Percentiles rank a stretch among this genome's conserved stretches.
Evolutionary conservation across 345 rosid species (phyloP).

Genomic region (Passiflora organensis): DNA sequence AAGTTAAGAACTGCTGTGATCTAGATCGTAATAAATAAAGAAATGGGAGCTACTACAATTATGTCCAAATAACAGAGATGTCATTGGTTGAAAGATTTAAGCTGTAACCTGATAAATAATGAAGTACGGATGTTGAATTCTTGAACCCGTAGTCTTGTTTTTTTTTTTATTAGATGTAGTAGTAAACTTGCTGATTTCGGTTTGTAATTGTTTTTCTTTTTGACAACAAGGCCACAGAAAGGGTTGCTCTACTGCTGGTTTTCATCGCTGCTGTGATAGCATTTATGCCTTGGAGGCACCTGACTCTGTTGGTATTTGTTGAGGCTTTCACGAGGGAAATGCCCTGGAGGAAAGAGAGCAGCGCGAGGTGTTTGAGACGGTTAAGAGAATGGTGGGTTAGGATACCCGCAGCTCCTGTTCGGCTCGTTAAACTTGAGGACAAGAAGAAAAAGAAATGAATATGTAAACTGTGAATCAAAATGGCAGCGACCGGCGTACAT

Average conservation of each 20-base stretch:
- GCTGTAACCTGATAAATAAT: no score
- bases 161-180: neutral
- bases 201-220: conserved; percentile 6
- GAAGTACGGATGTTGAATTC: no score
- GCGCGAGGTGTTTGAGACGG: conserved; percentile 52
- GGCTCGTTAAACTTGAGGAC: conserved; percentile 49
- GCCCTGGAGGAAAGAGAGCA: conserved; percentile 72
- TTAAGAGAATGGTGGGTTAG: conserved; percentile 93
- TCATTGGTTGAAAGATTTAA: no score
- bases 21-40: no score
- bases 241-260: conserved; percentile 52
- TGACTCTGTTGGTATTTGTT: conserved; percentile 43
- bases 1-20: no score
- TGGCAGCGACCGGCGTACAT: no score
- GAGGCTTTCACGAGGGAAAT: conserved; percentile 80
- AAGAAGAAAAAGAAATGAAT: conserved; percentile 59
- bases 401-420: conserved; percentile 88
- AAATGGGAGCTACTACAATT: no score
- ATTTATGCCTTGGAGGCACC: conserved; percentile 53
- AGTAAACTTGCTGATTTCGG: neutral
- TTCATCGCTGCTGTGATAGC: conserved; percentile 43
- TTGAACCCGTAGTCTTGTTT: no score
- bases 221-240: conserved; percentile 78
- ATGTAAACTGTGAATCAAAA: no score
- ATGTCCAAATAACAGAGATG: no score